phyloP scores from a whole-genome alignment of 371 early-diverging fungal species.

The Parasitella parasitica region DNA sequence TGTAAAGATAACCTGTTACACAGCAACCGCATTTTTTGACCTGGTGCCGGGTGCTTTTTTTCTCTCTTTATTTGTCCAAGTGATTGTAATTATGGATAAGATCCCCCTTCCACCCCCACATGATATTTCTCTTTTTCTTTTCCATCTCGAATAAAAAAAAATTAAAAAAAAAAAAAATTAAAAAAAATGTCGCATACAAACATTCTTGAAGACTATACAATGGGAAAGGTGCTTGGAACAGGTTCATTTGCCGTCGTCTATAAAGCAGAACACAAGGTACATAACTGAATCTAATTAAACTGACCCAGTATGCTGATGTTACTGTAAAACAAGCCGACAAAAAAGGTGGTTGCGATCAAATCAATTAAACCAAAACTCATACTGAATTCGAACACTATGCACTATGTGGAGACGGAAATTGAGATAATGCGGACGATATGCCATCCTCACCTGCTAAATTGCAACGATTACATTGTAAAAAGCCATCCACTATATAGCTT shows the following conservation, averaged over 20 bases:
- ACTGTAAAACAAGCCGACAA: conserved; percentile 42
- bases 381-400: conserved; percentile 4
- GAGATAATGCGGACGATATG: conserved; percentile 75
- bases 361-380: not conserved
- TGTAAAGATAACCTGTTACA: not conserved
- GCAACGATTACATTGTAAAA: conserved; percentile 72
- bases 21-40: not conserved
- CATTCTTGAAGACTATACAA: conserved; percentile 53
- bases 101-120: not conserved
- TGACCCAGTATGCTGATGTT: not conserved
- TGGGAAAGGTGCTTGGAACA: conserved; percentile 76
- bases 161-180: too few species aligned
- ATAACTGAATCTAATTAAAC: not conserved
- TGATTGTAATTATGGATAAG: not conserved
- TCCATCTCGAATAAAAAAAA: too few species aligned
- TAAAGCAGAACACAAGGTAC: conserved; percentile 67
- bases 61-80: not conserved
- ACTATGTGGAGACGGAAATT: conserved; percentile 88
- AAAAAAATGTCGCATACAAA: not conserved
- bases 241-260: conserved; percentile 95
- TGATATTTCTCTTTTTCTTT: not conserved
- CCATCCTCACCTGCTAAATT: conserved; percentile 81
- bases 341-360: conserved; percentile 82
- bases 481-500: not conserved
- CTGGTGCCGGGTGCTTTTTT: not conserved